Conservation (phyloP, 495 filamentous ascomycete genomes). For the Chaetomium fimeti region DNA sequence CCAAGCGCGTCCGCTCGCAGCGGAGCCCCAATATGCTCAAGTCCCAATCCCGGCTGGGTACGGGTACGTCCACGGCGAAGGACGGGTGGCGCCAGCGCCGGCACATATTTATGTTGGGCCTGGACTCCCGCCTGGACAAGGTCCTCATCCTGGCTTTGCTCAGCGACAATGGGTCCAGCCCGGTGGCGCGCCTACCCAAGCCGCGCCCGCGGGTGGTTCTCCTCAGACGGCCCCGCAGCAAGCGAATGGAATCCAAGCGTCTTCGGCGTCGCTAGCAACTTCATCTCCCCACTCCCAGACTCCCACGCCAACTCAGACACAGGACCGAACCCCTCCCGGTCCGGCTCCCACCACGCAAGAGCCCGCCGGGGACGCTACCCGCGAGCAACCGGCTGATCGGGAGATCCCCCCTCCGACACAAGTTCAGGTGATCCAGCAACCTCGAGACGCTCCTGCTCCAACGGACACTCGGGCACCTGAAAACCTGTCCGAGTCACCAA, state of each 20-base stretch:
- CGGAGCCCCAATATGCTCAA: constrained; percentile 44
- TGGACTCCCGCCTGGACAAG: constrained; percentile 7
- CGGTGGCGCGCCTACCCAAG: constrained; percentile 5
- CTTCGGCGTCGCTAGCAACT: not conserved
- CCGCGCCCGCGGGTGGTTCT: not conserved
- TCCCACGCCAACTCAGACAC: not conserved
- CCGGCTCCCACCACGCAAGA: not conserved
- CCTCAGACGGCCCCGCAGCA: constrained; percentile 18
- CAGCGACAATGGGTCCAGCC: constrained; percentile 24
- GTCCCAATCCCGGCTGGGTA: constrained; percentile 52
- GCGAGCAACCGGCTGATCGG: not conserved
- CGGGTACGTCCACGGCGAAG: constrained; percentile 47
- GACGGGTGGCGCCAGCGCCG: constrained; percentile 37
- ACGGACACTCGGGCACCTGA: not conserved
- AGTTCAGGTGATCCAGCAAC: constrained; percentile 3
- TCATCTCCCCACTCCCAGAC: constrained; percentile 5
- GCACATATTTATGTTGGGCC: constrained; percentile 41
- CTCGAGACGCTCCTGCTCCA: not conserved
- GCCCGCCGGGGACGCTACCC: not conserved
- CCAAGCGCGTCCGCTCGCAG: constrained; percentile 1
- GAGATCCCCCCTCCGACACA: not conserved
- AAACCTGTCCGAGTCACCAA: constrained; percentile 11
- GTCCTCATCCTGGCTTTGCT: constrained; percentile 9
- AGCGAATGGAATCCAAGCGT: not conserved
- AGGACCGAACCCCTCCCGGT: not conserved